Conservation (phyloP, 2,329 filamentous ascomycete genomes). For the Arachnomyces sp. region DNA sequence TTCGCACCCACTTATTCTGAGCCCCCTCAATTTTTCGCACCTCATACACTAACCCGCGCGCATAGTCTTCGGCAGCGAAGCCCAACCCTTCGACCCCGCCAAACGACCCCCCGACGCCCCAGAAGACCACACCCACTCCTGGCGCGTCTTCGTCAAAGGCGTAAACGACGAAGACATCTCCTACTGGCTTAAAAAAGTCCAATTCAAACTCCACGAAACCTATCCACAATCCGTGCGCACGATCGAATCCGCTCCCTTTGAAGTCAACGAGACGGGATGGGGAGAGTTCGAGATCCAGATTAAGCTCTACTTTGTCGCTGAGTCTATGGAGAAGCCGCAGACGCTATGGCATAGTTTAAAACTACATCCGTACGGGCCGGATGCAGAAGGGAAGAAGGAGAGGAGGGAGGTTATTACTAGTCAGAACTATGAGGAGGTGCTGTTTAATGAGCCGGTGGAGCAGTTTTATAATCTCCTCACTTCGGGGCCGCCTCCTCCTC, state of each 20-base stretch:
- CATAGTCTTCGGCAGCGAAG: slow-evolving; percentile 70
- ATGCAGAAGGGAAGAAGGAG: slow-evolving; percentile 65
- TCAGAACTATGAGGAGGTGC: slow-evolving; percentile 84
- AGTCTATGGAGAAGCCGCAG: slow-evolving; percentile 85
- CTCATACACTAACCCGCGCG: slow-evolving; percentile 49
- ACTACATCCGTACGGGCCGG: slow-evolving; percentile 75
- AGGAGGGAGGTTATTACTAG: slow-evolving; percentile 58
- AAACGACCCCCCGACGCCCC: slow-evolving; percentile 68
- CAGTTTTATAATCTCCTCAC: slow-evolving; percentile 84
- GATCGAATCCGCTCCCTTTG: slow-evolving; percentile 71
- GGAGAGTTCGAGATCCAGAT: slow-evolving; percentile 96
- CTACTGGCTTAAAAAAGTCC: slow-evolving; percentile 92
- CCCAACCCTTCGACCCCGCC: slow-evolving; percentile 66
- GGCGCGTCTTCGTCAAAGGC: slow-evolving; percentile 89
- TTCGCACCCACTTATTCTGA: slow-evolving; percentile 17
- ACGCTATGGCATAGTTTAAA: slow-evolving; percentile 91
- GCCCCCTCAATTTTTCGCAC: slow-evolving; percentile 26
- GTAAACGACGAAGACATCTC: slow-evolving; percentile 84
- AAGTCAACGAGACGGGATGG: slow-evolving; percentile 90
- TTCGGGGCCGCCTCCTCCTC: slow-evolving; percentile 46
- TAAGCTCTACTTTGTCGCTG: slow-evolving; percentile 83
- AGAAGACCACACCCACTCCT: slow-evolving; percentile 90
- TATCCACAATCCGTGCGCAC: slow-evolving; percentile 86
- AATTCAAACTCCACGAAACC: slow-evolving; percentile 97
- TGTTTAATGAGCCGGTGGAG: slow-evolving; percentile 96